phyloP scores from a whole-genome alignment of 305 asterid species.

The Lippia alba region DNA sequence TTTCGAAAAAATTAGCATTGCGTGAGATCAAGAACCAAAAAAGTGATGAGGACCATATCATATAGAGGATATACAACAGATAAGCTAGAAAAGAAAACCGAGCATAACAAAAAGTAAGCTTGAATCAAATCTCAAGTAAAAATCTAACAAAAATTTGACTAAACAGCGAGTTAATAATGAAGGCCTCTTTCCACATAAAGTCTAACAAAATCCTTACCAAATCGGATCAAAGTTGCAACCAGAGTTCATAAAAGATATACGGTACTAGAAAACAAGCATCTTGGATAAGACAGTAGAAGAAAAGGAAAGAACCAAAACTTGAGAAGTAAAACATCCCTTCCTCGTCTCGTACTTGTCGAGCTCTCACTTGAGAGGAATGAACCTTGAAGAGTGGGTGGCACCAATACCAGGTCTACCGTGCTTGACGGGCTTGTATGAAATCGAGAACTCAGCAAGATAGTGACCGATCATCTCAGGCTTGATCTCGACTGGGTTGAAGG shows the following conservation, averaged over 20 bases:
- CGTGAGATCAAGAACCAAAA: too few species aligned
- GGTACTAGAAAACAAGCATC: not conserved
- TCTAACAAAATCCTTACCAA: conserved; percentile 16
- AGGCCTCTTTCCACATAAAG: not conserved
- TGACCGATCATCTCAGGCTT: conserved; percentile 90
- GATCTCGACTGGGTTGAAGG: conserved; percentile 74
- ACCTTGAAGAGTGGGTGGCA: conserved; percentile 65
- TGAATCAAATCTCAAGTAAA: not conserved
- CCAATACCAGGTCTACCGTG: conserved; percentile 63
- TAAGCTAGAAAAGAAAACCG: too few species aligned
- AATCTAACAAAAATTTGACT: not conserved
- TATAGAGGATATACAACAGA: too few species aligned
- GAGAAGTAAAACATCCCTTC: conserved; percentile 5
- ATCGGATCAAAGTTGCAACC: conserved; percentile 6
- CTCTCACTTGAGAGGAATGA: conserved; percentile 55
- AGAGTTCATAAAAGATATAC: not conserved
- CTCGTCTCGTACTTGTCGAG: conserved; percentile 12
- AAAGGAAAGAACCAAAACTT: conserved; percentile 16
- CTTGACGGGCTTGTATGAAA: conserved; percentile 77
- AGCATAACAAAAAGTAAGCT: too few species aligned
- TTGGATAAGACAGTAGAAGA: not conserved
- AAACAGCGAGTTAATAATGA: not conserved
- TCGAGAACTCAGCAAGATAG: conserved; percentile 83
- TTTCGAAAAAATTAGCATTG: too few species aligned
- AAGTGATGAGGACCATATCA: too few species aligned